phyloP scores from a whole-genome alignment of 2,329 filamentous ascomycete species.

The Calycina herbarum region DNA sequence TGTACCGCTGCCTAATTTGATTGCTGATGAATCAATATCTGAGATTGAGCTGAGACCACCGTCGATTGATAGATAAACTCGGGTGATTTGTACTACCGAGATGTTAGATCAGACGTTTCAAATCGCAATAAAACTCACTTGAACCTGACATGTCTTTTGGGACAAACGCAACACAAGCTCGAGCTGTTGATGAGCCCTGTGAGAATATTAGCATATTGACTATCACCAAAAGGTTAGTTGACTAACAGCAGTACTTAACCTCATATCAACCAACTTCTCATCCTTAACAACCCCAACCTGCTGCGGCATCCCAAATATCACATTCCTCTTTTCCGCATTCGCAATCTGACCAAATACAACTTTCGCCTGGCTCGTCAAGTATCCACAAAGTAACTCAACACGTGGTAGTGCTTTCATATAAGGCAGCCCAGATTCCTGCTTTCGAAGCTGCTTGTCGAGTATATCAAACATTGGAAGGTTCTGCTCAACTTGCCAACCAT shows the following conservation, averaged over 20 bases:
- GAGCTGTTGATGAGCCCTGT: slow-evolving; percentile 24
- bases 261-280: slow-evolving; percentile 31
- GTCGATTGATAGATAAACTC: slow-evolving; percentile 31
- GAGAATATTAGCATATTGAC: slow-evolving; percentile 8
- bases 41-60: slow-evolving; percentile 35
- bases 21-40: slow-evolving; percentile 21
- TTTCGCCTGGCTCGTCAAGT: slow-evolving; percentile 58
- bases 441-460: slow-evolving; percentile 40
- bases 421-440: slow-evolving; percentile 30
- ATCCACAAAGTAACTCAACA: slow-evolving; percentile 62
- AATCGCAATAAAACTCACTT: slow-evolving; percentile 25
- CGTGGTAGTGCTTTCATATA: slow-evolving; percentile 56
- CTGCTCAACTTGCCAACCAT: slow-evolving; percentile 47
- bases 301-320: slow-evolving; percentile 60
- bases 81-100: slow-evolving; percentile 33
- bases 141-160: slow-evolving; percentile 25
- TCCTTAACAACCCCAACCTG: slow-evolving; percentile 24
- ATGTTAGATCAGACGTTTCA: slow-evolving; percentile 9
- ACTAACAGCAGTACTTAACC: slow-evolving; percentile 30
- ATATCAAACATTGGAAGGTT: slow-evolving; percentile 49
- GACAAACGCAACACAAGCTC: slow-evolving; percentile 30
- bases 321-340: slow-evolving; percentile 66
- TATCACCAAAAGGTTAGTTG: not conserved
- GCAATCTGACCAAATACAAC: slow-evolving; percentile 67
- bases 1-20: slow-evolving; percentile 34